Evolutionary conservation across 148 eudicot species (phyloP).

Genomic region (Rhododendron vialii): DNA sequence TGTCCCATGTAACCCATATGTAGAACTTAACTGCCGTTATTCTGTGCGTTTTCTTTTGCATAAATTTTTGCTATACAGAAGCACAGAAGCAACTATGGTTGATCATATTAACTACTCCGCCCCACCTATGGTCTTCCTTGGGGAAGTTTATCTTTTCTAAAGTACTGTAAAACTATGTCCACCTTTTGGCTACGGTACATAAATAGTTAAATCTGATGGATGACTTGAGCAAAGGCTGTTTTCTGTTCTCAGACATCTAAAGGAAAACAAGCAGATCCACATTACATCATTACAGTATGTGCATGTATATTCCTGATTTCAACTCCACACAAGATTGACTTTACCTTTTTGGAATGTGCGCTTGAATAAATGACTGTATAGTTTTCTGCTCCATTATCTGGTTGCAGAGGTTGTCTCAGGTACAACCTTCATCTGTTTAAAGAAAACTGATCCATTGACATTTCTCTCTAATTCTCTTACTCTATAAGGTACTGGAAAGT

Average conservation of each 20-base stretch:
- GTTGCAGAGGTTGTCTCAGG: not conserved
- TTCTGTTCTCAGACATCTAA: not conserved
- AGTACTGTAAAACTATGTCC: not conserved
- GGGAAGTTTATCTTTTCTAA: not conserved
- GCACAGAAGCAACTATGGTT: not conserved
- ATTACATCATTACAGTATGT: not conserved
- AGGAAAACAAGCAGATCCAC: not conserved
- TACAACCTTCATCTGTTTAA: not conserved
- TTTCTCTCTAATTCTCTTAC: not conserved
- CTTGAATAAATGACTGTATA: not conserved
- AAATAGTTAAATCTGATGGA: not conserved
- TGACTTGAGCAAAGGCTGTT: not conserved
- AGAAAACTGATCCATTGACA: not conserved
- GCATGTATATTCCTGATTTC: not conserved
- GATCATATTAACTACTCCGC: not conserved
- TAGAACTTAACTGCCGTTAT: not conserved
- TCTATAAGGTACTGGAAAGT: constrained; percentile 68
- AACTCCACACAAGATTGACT: not conserved
- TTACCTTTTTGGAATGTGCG: not conserved
- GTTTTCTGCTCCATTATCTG: not conserved
- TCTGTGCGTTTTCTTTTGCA: not conserved
- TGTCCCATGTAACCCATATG: not conserved
- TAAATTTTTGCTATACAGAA: not conserved
- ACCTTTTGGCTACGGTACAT: not conserved
- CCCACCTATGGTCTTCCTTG: not conserved